Evolutionary conservation across 805 yeast species (phyloP).

Genomic region (Saccharomycopsis oosterbeekiorum): DNA sequence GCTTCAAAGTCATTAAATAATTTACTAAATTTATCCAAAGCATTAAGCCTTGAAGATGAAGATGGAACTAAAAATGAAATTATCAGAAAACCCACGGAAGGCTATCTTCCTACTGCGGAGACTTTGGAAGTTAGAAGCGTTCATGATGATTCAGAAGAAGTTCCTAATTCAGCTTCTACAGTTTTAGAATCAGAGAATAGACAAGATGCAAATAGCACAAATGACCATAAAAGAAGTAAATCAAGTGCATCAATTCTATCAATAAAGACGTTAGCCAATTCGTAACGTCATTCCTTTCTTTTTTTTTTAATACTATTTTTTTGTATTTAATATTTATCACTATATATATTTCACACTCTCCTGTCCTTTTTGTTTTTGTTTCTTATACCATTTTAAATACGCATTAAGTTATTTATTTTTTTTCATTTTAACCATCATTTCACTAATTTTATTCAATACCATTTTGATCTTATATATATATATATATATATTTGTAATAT

Average conservation of each 20-base stretch:
- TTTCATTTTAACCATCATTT: neutral
- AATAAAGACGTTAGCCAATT: neutral
- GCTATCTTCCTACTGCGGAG: neutral
- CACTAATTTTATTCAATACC: neutral
- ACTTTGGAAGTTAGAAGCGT: neutral
- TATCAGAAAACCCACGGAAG: neutral
- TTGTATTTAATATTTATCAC: neutral
- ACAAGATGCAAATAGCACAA: neutral
- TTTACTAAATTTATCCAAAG: slow-evolving; percentile 14
- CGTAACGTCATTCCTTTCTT: neutral
- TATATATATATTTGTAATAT: neutral
- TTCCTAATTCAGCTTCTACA: neutral
- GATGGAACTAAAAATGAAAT: neutral
- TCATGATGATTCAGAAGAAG: neutral
- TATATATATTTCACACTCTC: neutral
- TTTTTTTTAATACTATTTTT: neutral
- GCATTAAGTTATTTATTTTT: neutral
- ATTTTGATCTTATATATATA: neutral
- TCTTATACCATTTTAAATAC: neutral
- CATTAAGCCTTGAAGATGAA: slow-evolving; percentile 3
- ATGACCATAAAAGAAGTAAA: neutral
- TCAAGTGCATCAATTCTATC: neutral
- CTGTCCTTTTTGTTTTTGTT: neutral
- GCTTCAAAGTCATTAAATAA: slow-evolving; percentile 17
- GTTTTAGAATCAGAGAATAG: neutral